Evolutionary conservation across 164 flowering plant species (phyloP).

Genomic region (Buxus sempervirens): DNA sequence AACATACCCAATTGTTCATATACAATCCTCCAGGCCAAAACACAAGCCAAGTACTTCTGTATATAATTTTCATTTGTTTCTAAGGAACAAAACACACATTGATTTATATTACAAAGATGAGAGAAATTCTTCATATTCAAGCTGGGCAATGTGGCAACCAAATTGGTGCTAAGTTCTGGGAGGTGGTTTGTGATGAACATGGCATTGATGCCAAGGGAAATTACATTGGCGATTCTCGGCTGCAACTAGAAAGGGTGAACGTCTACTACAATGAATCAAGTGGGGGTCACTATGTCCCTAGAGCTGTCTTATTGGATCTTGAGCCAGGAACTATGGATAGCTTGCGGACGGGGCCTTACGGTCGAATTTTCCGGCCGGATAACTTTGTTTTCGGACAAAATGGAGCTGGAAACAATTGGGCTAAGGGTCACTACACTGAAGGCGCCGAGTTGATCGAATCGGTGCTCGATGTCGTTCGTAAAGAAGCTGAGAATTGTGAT

Average conservation of each 20-base stretch:
- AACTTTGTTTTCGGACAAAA: slow-evolving; percentile 18
- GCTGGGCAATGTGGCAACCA: slow-evolving; percentile 30
- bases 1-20: too few relatives aligned
- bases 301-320: slow-evolving; percentile 24
- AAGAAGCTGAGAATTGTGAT: slow-evolving; percentile 16
- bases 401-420: slow-evolving; percentile 20
- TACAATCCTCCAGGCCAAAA: too few relatives aligned
- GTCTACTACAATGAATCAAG: slow-evolving; percentile 25
- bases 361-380: slow-evolving; percentile 11
- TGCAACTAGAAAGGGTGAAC: slow-evolving; percentile 21
- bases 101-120: slow-evolving; percentile 7
- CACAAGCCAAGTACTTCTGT: neutral
- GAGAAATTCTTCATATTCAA: slow-evolving; percentile 26
- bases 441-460: slow-evolving; percentile 18
- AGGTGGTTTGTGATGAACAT: slow-evolving; percentile 22
- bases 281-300: slow-evolving; percentile 21
- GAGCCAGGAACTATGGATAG: slow-evolving; percentile 29
- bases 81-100: neutral
- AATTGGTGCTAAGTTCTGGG: slow-evolving; percentile 26
- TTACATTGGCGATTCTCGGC: slow-evolving; percentile 10
- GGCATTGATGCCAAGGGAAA: slow-evolving; percentile 19
- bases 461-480: slow-evolving; percentile 18
- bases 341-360: slow-evolving; percentile 9
- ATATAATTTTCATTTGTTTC: too few relatives aligned
- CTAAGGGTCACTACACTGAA: slow-evolving; percentile 16